These are phyloP conservation scores for Cornus kousa DNA, from an alignment of 148 eudicot genomes.

Conservation along the genomic window DNA sequence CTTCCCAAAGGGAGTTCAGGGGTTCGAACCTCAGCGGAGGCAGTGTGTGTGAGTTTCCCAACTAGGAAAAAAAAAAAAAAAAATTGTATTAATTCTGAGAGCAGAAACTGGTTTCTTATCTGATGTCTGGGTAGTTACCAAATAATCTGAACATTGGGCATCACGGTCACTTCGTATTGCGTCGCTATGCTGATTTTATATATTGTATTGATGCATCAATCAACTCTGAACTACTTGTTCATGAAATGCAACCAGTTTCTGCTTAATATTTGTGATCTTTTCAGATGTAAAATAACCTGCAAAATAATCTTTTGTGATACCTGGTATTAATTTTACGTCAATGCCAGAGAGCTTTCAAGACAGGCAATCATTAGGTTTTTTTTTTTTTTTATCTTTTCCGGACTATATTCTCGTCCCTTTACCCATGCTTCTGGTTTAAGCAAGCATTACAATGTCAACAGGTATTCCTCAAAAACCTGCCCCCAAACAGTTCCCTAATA, in stretches of 20 bases:
- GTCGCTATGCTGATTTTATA: background rate
- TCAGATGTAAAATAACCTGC: background rate
- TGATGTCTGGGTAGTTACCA: background rate
- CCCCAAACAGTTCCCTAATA: slow-evolving; percentile 89
- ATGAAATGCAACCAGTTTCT: too few species aligned
- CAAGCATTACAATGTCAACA: slow-evolving; percentile 24
- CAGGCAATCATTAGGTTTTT: background rate
- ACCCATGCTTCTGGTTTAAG: background rate
- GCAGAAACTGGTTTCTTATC: background rate
- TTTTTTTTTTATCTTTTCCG: too few species aligned
- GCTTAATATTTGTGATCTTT: too few species aligned
- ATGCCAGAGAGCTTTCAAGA: background rate
- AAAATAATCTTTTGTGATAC: background rate
- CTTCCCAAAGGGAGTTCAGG: too few species aligned
- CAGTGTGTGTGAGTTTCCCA: too few species aligned
- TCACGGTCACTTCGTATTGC: background rate
- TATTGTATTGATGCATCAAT: background rate
- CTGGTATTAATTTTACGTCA: background rate
- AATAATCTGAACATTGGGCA: background rate
- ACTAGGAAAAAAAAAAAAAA: too few species aligned
- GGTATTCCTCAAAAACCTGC: slow-evolving; percentile 89
- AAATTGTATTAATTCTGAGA: background rate
- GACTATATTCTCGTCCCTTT: background rate
- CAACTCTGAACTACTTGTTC: background rate
- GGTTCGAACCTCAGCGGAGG: too few species aligned